phyloP scores from a whole-genome alignment of 225 moss, liverwort and hornwort species.

The Polytrichum commune region DNA sequence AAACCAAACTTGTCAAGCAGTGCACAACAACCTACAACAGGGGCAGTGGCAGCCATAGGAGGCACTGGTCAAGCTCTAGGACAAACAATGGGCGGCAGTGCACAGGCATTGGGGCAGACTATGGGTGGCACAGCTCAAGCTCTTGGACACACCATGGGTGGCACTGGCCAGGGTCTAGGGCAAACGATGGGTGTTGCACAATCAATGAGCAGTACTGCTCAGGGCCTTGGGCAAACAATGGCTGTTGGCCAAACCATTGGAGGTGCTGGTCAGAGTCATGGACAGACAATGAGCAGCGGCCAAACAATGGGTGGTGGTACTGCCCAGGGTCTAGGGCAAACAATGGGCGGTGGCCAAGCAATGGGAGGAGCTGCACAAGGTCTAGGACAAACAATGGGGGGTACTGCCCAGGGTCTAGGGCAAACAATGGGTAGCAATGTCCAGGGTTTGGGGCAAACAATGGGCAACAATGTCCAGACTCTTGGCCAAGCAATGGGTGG shows the following conservation, averaged over 20 bases:
- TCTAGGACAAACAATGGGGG: conserved; percentile 1
- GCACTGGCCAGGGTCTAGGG: conserved; percentile 40
- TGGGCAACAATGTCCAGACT: neutral
- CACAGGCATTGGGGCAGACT: conserved; percentile 42
- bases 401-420: neutral
- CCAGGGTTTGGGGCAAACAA: neutral
- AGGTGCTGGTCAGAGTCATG: too few relatives aligned
- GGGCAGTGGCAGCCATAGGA: conserved; percentile 40
- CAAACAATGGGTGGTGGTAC: conserved; percentile 4
- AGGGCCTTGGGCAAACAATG: conserved; percentile 16
- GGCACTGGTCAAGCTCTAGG: conserved; percentile 15
- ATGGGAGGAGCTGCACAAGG: too few relatives aligned
- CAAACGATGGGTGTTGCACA: conserved; percentile 36
- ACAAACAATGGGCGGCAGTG: conserved; percentile 21
- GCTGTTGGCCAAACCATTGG: neutral
- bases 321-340: too few relatives aligned
- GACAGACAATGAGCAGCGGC: neutral
- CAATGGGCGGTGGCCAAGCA: conserved; percentile 2
- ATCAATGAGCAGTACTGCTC: neutral
- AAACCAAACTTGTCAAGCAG: conserved; percentile 69
- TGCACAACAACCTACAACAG: conserved; percentile 57
- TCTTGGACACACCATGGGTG: conserved; percentile 41
- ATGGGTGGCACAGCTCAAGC: conserved; percentile 39
- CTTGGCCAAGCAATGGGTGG: conserved; percentile 21
- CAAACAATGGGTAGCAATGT: neutral